Conservation (phyloP, 257 asterid species). For the Nicotiana noctiflora region DNA sequence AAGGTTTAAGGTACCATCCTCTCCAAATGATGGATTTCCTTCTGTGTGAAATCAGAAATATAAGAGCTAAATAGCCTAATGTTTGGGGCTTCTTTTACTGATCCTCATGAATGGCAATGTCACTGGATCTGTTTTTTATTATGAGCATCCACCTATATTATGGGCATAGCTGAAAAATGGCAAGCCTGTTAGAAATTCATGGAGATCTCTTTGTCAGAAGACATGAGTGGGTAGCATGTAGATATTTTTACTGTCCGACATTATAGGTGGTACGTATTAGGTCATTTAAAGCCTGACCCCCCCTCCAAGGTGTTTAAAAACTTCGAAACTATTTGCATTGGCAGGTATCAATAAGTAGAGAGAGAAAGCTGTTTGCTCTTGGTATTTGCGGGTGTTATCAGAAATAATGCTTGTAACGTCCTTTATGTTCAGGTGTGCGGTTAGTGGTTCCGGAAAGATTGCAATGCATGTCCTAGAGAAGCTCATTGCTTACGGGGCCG, state of each 20-base stretch:
- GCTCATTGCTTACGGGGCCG: constrained; percentile 84
- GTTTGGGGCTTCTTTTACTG: background rate
- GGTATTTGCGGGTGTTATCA: background rate
- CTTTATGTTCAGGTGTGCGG: constrained; percentile 70
- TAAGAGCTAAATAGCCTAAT: background rate
- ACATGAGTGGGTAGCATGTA: background rate
- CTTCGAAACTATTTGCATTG: constrained; percentile 2
- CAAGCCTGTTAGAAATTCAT: background rate
- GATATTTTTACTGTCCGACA: background rate
- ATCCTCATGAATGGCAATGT: constrained; percentile 3
- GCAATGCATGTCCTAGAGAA: constrained; percentile 97
- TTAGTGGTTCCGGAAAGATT: constrained; percentile 97
- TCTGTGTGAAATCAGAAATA: background rate
- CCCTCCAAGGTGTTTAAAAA: background rate
- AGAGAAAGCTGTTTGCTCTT: background rate
- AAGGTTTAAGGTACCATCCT: constrained; percentile 77
- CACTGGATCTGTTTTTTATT: background rate
- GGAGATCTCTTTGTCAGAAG: background rate
- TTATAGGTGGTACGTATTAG: background rate
- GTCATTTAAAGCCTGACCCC: background rate
- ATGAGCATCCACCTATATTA: background rate
- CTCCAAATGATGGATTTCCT: background rate
- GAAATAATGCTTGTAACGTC: too few relatives aligned
- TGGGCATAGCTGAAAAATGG: background rate
- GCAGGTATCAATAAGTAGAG: background rate